Evolutionary conservation across 1,139 yeast genomes (phyloP).

Genomic region (Lodderomyces parapsilosis): DNA sequence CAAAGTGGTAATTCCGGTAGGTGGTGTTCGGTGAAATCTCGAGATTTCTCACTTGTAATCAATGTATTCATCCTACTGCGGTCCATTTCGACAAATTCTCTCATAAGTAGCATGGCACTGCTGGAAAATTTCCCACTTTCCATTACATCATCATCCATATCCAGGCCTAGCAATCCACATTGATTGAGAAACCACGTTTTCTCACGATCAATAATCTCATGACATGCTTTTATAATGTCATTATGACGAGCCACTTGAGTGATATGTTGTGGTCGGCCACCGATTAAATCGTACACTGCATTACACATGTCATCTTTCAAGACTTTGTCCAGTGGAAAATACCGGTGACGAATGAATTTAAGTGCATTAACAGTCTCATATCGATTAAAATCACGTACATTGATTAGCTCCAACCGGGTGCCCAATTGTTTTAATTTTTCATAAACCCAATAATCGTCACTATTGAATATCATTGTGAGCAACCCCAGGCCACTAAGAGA

Average conservation of each 20-base stretch:
- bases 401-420: slow-evolving; percentile 70
- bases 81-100: slow-evolving; percentile 72
- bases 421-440: slow-evolving; percentile 73
- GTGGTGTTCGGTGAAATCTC: slow-evolving; percentile 40
- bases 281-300: slow-evolving; percentile 66
- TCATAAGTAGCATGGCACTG: slow-evolving; percentile 74
- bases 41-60: slow-evolving; percentile 20
- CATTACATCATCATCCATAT: slow-evolving; percentile 90
- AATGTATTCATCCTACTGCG: slow-evolving; percentile 32
- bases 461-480: slow-evolving; percentile 72
- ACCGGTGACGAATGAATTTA: slow-evolving; percentile 48
- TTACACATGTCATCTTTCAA: slow-evolving; percentile 43
- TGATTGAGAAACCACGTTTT: slow-evolving; percentile 85
- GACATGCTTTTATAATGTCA: slow-evolving; percentile 64
- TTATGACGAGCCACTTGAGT: slow-evolving; percentile 69
- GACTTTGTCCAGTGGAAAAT: slow-evolving; percentile 38
- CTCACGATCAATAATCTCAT: slow-evolving; percentile 71
- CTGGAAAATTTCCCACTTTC: slow-evolving; percentile 78
- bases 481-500: slow-evolving; percentile 72
- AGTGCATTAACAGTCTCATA: slow-evolving; percentile 58
- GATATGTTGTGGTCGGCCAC: slow-evolving; percentile 84
- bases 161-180: slow-evolving; percentile 73
- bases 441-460: slow-evolving; percentile 87
- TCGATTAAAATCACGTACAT: slow-evolving; percentile 65
- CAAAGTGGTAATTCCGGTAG: slow-evolving; percentile 77